phyloP scores from a whole-genome alignment of 495 filamentous ascomycete genomes.

The Neurospora sp. region DNA sequence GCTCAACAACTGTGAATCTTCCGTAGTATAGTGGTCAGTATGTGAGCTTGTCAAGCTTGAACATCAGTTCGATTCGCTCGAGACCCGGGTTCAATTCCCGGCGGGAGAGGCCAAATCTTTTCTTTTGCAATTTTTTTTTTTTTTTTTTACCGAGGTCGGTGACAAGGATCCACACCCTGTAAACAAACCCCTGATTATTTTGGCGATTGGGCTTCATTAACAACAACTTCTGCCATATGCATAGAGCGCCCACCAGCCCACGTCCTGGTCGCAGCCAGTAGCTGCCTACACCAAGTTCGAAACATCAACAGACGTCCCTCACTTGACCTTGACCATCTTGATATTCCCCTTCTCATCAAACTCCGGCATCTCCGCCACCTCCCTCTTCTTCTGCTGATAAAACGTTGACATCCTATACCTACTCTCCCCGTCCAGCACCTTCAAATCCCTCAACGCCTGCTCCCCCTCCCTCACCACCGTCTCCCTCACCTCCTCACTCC shows the following conservation, averaged over 20 bases:
- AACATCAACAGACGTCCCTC: neutral
- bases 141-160: neutral
- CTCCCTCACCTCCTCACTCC: constrained; percentile 38
- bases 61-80: neutral
- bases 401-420: constrained; percentile 47
- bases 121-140: neutral
- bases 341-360: constrained; percentile 22
- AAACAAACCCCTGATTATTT: neutral
- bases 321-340: constrained; percentile 16
- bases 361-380: constrained; percentile 19
- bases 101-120: neutral
- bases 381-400: constrained; percentile 29
- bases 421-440: constrained; percentile 48
- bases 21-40: neutral
- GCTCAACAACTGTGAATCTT: neutral
- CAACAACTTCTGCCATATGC: neutral
- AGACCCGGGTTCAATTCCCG: too few relatives aligned
- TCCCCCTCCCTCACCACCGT: constrained; percentile 46
- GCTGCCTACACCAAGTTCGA: neutral
- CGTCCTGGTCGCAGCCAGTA: neutral
- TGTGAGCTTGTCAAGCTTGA: neutral
- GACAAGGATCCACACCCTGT: neutral
- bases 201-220: neutral
- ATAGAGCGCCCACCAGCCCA: neutral
- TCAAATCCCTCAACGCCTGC: constrained; percentile 42